phyloP scores from a whole-genome alignment of 495 filamentous ascomycete species.

The Aspergillus conjunctus region DNA sequence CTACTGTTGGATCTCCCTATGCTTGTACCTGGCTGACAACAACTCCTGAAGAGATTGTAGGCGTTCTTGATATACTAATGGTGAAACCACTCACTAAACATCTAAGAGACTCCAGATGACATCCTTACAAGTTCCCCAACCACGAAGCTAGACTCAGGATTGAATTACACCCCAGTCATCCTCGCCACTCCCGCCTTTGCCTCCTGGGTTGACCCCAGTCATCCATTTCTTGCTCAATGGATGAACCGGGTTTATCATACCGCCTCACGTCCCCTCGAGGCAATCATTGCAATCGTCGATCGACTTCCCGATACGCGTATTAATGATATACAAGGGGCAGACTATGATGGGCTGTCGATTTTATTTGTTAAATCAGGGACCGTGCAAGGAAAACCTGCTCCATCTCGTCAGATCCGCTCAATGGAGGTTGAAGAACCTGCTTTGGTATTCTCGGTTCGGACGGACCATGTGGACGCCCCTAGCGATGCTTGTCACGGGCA shows the following conservation, averaged over 20 bases:
- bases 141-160: conserved; percentile 15
- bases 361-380: conserved; percentile 29
- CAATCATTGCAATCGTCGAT: conserved; percentile 43
- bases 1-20: conserved; percentile 16
- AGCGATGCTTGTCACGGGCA: not conserved
- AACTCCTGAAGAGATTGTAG: conserved; percentile 40
- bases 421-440: conserved; percentile 37
- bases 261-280: conserved; percentile 23
- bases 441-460: conserved; percentile 34
- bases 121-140: conserved; percentile 33
- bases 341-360: conserved; percentile 41
- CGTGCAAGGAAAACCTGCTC: conserved; percentile 37
- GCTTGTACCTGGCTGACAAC: conserved; percentile 46
- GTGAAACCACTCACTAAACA: conserved; percentile 15
- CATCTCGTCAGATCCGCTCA: conserved; percentile 36
- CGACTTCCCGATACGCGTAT: conserved; percentile 31
- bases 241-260: conserved; percentile 30
- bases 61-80: conserved; percentile 3
- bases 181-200: conserved; percentile 46
- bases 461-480: not conserved
- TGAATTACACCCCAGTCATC: conserved; percentile 34
- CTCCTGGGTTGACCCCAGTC: conserved; percentile 39
- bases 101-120: conserved; percentile 36
- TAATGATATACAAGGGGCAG: conserved; percentile 7
- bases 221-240: conserved; percentile 36